Evolutionary conservation across 2,329 filamentous ascomycete genomes (phyloP).

Genomic region (Apiospora sp.): DNA sequence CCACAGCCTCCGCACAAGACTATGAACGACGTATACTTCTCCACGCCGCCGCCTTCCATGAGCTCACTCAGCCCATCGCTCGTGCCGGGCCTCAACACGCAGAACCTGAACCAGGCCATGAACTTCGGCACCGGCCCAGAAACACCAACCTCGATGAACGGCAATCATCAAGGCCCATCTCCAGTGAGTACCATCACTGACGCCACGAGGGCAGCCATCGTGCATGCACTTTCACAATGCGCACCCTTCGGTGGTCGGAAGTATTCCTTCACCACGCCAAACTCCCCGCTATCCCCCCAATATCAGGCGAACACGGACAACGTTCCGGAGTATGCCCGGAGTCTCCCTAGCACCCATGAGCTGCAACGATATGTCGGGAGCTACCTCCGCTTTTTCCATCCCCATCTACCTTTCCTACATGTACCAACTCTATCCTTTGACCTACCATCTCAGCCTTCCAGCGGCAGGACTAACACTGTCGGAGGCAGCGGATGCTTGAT

Average conservation of each 20-base stretch:
- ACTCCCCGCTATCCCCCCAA: slow-evolving; percentile 62
- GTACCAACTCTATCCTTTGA: slow-evolving; percentile 92
- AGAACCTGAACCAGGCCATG: slow-evolving; percentile 71
- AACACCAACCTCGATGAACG: slow-evolving; percentile 48
- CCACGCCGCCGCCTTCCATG: slow-evolving; percentile 78
- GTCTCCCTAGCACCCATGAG: slow-evolving; percentile 81
- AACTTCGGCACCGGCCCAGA: slow-evolving; percentile 72
- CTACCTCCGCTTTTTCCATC: slow-evolving; percentile 92
- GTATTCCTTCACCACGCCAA: slow-evolving; percentile 67
- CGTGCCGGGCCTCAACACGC: slow-evolving; percentile 69
- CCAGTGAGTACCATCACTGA: slow-evolving; percentile 71
- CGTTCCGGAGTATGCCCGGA: slow-evolving; percentile 60
- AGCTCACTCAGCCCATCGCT: slow-evolving; percentile 76
- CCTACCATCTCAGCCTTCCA: slow-evolving; percentile 71
- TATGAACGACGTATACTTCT: slow-evolving; percentile 78
- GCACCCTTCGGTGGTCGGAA: slow-evolving; percentile 65
- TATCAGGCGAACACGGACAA: slow-evolving; percentile 56
- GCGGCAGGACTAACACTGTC: slow-evolving; percentile 65
- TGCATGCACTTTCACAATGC: slow-evolving; percentile 66
- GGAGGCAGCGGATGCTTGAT: slow-evolving; percentile 88
- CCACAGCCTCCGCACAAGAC: slow-evolving; percentile 79
- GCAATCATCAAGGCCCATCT: slow-evolving; percentile 26
- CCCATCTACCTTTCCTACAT: slow-evolving; percentile 93
- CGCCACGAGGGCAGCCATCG: slow-evolving; percentile 67
- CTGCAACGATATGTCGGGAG: slow-evolving; percentile 90